Conservation (phyloP, 352 stramenopile species). For the Phytophthora rubi region DNA sequence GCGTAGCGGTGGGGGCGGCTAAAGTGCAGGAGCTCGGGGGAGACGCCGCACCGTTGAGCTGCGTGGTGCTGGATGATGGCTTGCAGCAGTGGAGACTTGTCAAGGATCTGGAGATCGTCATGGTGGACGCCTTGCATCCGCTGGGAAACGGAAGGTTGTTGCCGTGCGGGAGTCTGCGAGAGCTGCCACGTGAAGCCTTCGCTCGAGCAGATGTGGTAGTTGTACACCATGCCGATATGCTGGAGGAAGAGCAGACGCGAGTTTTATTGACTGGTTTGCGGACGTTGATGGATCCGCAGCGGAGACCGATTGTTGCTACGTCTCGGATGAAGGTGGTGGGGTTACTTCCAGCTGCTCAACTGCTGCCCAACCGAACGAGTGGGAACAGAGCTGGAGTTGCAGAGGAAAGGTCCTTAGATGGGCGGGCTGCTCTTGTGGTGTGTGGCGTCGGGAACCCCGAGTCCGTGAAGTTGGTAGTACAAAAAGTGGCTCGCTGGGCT, state of each 20-base stretch:
- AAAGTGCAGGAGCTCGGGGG: conserved; percentile 36
- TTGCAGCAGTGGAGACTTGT: conserved; percentile 72
- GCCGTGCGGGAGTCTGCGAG: conserved; percentile 61
- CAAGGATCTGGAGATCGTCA: conserved; percentile 75
- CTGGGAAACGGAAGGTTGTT: conserved; percentile 71
- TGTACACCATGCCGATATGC: conserved; percentile 64
- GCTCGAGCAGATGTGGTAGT: conserved; percentile 58
- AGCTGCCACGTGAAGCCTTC: conserved; percentile 52
- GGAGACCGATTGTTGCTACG: conserved; percentile 46
- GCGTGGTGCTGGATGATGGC: conserved; percentile 68
- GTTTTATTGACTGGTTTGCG: conserved; percentile 28
- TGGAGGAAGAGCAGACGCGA: conserved; percentile 17
- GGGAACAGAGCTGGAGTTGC: neutral
- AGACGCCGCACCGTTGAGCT: conserved; percentile 32
- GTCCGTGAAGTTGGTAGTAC: conserved; percentile 58
- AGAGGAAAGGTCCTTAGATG: conserved; percentile 12
- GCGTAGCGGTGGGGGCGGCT: conserved; percentile 39
- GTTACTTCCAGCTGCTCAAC: conserved; percentile 21
- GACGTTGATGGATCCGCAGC: conserved; percentile 7
- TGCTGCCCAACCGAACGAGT: conserved; percentile 8
- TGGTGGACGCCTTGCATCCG: conserved; percentile 70
- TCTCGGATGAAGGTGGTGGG: conserved; percentile 55
- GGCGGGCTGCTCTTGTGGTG: conserved; percentile 44
- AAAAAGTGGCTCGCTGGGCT: conserved; percentile 35
- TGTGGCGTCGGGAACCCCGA: conserved; percentile 75